Percentiles rank a stretch among this genome's conserved stretches.
phyloP scores from a whole-genome alignment of 2,329 filamentous ascomycete species.

The Talaromyces sp. region DNA sequence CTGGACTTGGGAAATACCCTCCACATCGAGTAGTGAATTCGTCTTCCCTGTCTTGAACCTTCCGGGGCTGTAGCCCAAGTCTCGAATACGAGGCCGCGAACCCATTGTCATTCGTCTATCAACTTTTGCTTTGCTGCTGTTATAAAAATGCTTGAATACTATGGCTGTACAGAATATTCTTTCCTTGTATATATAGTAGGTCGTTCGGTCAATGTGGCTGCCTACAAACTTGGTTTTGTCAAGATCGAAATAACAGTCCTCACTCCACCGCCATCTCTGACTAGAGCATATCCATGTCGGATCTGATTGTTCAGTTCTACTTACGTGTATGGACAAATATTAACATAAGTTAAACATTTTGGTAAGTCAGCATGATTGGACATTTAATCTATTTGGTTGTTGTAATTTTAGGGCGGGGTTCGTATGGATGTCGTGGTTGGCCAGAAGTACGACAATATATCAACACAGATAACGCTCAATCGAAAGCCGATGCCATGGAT shows the following conservation, averaged over 20 bases:
- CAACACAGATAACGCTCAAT: not conserved
- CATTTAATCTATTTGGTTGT: not conserved
- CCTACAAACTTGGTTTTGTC: not conserved
- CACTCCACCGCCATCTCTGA: not conserved
- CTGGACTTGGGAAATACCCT: not conserved
- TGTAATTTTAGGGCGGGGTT: not conserved
- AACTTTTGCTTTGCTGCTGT: too few relatives aligned
- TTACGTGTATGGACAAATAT: not conserved
- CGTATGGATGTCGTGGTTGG: not conserved
- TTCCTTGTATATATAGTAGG: not conserved
- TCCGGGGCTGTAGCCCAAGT: slow-evolving; percentile 3
- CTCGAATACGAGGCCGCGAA: slow-evolving; percentile 9
- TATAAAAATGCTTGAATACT: not conserved
- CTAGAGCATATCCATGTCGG: not conserved
- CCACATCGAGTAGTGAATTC: slow-evolving; percentile 11
- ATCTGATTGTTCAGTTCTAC: not conserved
- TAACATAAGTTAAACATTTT: not conserved
- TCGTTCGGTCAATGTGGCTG: not conserved
- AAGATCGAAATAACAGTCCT: not conserved
- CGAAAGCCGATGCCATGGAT: not conserved
- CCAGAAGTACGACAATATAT: not conserved
- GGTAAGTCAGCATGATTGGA: not conserved
- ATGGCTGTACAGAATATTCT: not conserved
- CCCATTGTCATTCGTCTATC: not conserved
- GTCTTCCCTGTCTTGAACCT: not conserved